phyloP scores from a whole-genome alignment of 1,284 basidiomycete genomes.

The Ceratobasidium papillatum region DNA sequence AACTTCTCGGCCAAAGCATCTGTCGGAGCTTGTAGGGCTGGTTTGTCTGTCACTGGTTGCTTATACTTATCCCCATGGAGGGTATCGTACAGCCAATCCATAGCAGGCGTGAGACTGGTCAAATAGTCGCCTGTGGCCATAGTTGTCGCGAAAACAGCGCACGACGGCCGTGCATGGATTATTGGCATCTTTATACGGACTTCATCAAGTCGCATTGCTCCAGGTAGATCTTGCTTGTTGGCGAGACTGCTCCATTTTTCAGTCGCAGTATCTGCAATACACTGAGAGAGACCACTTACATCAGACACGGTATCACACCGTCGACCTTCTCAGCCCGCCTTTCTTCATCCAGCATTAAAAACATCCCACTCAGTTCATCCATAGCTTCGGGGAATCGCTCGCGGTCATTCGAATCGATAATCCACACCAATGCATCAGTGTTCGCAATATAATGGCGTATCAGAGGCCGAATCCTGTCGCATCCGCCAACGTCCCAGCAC shows the following conservation, averaged over 20 bases:
- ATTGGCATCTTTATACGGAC: constrained; percentile 20
- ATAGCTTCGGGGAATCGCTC: constrained; percentile 19
- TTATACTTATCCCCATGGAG: neutral
- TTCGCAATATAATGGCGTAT: constrained; percentile 9
- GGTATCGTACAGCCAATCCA: constrained; percentile 27
- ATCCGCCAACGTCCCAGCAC: constrained; percentile 34
- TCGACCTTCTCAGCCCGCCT: neutral
- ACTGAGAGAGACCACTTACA: neutral
- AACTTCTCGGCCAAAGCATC: constrained; percentile 5
- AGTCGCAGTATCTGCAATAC: neutral
- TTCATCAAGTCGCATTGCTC: constrained; percentile 25
- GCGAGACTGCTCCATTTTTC: neutral
- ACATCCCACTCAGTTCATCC: neutral
- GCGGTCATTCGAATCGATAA: constrained; percentile 23
- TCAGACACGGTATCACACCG: constrained; percentile 5
- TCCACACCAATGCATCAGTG: constrained; percentile 15
- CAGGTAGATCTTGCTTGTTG: constrained; percentile 33
- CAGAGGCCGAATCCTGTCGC: constrained; percentile 26
- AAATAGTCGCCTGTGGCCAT: neutral
- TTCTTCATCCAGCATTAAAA: neutral
- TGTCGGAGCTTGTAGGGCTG: neutral
- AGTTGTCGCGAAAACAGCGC: constrained; percentile 20
- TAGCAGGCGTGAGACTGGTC: constrained; percentile 3
- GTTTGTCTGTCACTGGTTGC: neutral
- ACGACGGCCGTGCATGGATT: constrained; percentile 12